Base-by-base conservation (phyloP, 768 basidiomycete genomes). In the Russula vinacea region DNA sequence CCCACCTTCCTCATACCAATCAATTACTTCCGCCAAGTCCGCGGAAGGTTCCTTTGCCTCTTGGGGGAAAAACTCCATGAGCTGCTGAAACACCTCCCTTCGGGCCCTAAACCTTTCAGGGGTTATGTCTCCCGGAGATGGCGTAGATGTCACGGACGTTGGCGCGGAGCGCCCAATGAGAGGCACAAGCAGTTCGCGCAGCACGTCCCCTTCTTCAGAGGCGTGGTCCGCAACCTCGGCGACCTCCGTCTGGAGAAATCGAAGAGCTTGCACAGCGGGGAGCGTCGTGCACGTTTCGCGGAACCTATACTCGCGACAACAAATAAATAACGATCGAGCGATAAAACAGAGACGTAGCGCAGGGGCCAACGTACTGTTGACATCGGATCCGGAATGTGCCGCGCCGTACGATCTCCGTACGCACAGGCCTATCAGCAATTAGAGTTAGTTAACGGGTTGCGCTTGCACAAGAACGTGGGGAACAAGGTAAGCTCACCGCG, bases 211-310 rank as follows among this genome's bases (percentile, higher is more conserved):
- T 61, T 83, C 80, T 0, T 79, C 69, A 67, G 87, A 81, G 61
- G 74, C 77, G 67, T 90, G 89, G 71, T 92, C 83, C 19, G 92
- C 90, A 3, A 89, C 85, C 1, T 79, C 79, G 0, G 84, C 84
- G 10, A 93, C 87, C 55, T 87, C 80, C 0, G 78, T 83, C 72
- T 87, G 87, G 39, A 93, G 76, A 74, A 90, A 92, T 16, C 77
- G 80, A 45, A 93, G 78, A 0, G 91, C 88, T 69, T 85, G 82
- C 26, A 88, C 79, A 0, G 83, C 77, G 1, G 84, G 73, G 17
- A 74, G 78, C 51, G 84, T 83, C 72, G 85, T 84, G 70, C 89
- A 89, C 81, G 91, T 85, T 70, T 93, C 90, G n/a, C 86, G 83
- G 76, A 92, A 92, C 69, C 90, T 92, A 68, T 47, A 44, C 6